Evolutionary conservation across 169 alveolate species (phyloP).

Genomic region (Pseudocohnilembus persalinus): DNA sequence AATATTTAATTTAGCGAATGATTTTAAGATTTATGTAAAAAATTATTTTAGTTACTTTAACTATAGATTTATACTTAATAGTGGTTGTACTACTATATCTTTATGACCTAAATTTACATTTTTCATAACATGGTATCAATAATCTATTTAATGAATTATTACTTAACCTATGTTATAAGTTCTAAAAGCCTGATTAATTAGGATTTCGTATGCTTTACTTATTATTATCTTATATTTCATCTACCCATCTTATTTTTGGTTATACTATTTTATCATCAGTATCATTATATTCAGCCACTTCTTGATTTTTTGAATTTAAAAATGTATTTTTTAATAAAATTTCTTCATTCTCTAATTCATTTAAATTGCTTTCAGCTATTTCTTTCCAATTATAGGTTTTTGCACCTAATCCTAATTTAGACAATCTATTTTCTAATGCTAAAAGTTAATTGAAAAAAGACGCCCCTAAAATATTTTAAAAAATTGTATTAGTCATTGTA

Average conservation of each 20-base stretch:
- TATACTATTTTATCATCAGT: neutral
- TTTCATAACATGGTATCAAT: neutral
- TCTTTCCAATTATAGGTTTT: neutral
- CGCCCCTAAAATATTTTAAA: slow-evolving; percentile 27
- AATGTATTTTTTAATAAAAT: neutral
- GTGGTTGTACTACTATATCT: neutral
- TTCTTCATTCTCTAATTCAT: neutral
- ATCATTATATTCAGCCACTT: neutral
- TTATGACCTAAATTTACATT: neutral
- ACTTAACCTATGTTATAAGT: too few species aligned
- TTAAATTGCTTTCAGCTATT: neutral
- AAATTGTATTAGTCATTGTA: neutral
- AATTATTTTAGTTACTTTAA: neutral
- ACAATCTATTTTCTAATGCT: slow-evolving; percentile 48
- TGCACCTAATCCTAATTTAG: neutral
- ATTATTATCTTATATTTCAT: neutral
- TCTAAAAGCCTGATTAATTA: too few species aligned
- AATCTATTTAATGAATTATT: too few species aligned
- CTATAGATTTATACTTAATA: neutral
- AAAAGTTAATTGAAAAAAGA: slow-evolving; percentile 70
- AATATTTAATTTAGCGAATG: neutral
- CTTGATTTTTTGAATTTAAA: neutral
- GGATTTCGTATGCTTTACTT: too few species aligned
- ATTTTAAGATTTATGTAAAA: neutral
- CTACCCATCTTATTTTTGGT: neutral